Evolutionary conservation across 1,284 basidiomycete genomes (phyloP).

Genomic region (Polyporus tsugae): DNA sequence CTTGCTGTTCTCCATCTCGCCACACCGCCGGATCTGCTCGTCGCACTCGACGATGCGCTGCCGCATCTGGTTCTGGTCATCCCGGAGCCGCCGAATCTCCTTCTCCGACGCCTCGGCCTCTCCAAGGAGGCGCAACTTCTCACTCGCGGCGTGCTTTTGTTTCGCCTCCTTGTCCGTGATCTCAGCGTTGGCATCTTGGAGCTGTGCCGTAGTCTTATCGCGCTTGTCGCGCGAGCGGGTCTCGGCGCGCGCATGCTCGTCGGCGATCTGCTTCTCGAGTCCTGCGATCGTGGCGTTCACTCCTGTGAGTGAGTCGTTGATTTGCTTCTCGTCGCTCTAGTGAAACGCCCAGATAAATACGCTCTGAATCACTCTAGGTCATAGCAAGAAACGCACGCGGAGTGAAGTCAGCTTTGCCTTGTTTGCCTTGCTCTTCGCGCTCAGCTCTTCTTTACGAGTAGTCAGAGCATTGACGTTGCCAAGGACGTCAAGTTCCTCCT

Average conservation of each 20-base stretch:
- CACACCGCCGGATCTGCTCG: slow-evolving; percentile 55
- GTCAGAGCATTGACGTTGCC: slow-evolving; percentile 63
- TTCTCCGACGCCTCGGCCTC: slow-evolving; percentile 44
- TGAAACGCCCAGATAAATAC: not conserved
- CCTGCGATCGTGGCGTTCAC: slow-evolving; percentile 56
- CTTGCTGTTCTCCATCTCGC: slow-evolving; percentile 59
- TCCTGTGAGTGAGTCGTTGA: slow-evolving; percentile 52
- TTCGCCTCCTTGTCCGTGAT: slow-evolving; percentile 35
- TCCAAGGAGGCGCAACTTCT: slow-evolving; percentile 42
- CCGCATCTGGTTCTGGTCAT: slow-evolving; percentile 43
- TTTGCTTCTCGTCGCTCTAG: slow-evolving; percentile 42
- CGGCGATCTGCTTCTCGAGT: slow-evolving; percentile 60
- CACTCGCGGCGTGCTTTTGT: slow-evolving; percentile 46
- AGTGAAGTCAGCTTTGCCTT: slow-evolving; percentile 54
- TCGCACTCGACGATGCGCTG: slow-evolving; percentile 52
- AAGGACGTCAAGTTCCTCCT: slow-evolving; percentile 56
- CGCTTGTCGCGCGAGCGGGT: slow-evolving; percentile 67
- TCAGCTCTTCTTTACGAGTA: slow-evolving; percentile 52
- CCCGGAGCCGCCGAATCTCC: slow-evolving; percentile 47
- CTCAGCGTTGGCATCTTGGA: slow-evolving; percentile 51
- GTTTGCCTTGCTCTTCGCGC: slow-evolving; percentile 54
- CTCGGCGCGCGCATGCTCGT: slow-evolving; percentile 64
- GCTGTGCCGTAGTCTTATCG: slow-evolving; percentile 59
- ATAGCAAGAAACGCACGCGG: slow-evolving; percentile 46
- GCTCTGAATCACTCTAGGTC: not conserved